Evolutionary conservation across 495 filamentous ascomycete species (phyloP), one percentile per base, ranked within the genome.

Genomic region (Talaromyces liani): DNA sequence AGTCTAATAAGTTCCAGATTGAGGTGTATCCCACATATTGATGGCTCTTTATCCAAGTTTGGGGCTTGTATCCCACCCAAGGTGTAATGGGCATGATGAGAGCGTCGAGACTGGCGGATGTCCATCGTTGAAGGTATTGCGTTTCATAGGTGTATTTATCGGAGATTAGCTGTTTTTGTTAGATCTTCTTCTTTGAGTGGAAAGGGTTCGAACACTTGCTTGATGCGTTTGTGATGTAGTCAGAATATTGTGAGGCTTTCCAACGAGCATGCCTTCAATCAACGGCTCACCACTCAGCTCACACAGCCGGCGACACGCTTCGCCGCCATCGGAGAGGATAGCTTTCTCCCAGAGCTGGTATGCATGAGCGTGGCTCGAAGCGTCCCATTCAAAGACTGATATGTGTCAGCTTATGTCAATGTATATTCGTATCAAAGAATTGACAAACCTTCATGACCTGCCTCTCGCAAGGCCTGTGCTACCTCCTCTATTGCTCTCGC

Each of bases 1-100:
- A 90, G 60, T 89, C 83, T 1, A 90, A 69, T 16, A 90, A 63
- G 66, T 91, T 91, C 85, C 85, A 91, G 64, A 88, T 80, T 16
- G 75, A 72, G 0, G 86, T 88, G 63, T 90, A 91, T 1, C 80
- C 79, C 74, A 86, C 84, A 66, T 85, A 88, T 20, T 79, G 79
- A 9, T 74, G 74, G 5, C 80, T 85, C 22, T 81, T 77, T 7
- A 85, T 72, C 77, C 75, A 78, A 0, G 72, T 73, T 67, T 73
- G 72, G 4, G 81, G 72, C 68, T 77, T 62, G 76, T 82, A 66
- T 78, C 85, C 56, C 65, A 82, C 64, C 87, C 82, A 65, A 71
- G 86, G 34, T 60, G 80, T 62, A 66, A 82, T 61, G 77, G 87
- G 74, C 79, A 86, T 76, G 16, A 92, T 75, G n/a, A 92, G 77